Base-by-base conservation (phyloP, 371 early-diverging fungal genomes). In the Mucor lusitanicus region DNA sequence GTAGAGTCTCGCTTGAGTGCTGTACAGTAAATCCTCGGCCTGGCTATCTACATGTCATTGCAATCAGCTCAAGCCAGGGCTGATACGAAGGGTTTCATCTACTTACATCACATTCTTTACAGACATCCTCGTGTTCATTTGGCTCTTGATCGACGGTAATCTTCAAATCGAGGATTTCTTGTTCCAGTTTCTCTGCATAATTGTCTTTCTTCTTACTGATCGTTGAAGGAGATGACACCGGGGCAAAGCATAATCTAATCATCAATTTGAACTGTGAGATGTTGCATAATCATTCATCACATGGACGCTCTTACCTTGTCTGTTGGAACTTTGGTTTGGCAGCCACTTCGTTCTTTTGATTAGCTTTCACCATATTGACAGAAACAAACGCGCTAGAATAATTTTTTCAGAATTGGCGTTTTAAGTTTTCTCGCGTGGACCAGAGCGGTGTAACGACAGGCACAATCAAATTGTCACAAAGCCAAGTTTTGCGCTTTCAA, bases 361-460 rank as follows among this genome's bases (percentile, higher is more conserved):
- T 91, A 90, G 12, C 85, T 85, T 61, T 61, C n/a, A 19, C 61
- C 61, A 61, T 61, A 19, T 19, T 56, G 25, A 23, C 25, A 50
- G 50, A 50, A 50, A 50, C 50, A 50, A 50, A 50, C 50, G 50
- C 50, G 50, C 21, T 25, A 0, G 23, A 48, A 25, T 25, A 12
- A 8, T 50, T 50, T 50, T 50, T 44, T 19, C n/a, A 19, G 17
- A 6, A 44, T 44, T 50, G 50, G 50, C 12, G 50, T 50, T 50
- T 25, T 12, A 21, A 50, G 21, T 23, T 50, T 0, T 50, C 25
- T 50, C 25, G 50, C 50, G 25, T 50, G 25, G 19, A 50, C 1
- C 8, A 1, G 5, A 37, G 0, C 7, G 7, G 21, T 21, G 6
- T 23, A 12, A 25, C 9, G 13, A 12, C 7, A 3, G 11, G n/a